Evolutionary conservation across 768 basidiomycete genomes (phyloP).

Genomic region (Mrakia blollopis): DNA sequence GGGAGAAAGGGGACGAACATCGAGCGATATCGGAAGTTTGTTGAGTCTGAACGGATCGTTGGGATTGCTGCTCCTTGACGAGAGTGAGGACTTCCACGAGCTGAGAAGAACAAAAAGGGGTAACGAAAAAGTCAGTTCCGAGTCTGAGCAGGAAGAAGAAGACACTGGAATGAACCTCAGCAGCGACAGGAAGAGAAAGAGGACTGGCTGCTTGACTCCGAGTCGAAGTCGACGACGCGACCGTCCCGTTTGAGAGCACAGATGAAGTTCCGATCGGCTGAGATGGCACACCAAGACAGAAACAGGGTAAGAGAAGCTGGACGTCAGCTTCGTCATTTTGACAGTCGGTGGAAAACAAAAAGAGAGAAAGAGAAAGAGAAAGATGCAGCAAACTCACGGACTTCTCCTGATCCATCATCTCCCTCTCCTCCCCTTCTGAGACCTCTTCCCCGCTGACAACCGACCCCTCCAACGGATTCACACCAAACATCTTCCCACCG

Average conservation of each 20-base stretch:
- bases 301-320: background rate
- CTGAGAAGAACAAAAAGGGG: conserved; percentile 20
- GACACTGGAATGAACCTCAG: background rate
- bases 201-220: background rate
- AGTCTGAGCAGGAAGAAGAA: background rate
- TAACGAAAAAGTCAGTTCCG: background rate
- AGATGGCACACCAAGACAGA: background rate
- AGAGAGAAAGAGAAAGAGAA: background rate
- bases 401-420: conserved; percentile 1
- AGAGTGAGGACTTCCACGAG: conserved; percentile 38
- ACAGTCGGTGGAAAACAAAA: too few relatives aligned
- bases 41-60: conserved; percentile 40
- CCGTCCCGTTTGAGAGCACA: background rate
- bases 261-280: background rate
- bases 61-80: conserved; percentile 40
- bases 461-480: background rate
- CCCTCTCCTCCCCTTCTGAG: background rate
- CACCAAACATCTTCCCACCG: background rate
- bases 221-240: too few relatives aligned
- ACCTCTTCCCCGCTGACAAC: background rate
- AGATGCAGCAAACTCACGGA: background rate
- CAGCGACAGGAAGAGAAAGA: background rate
- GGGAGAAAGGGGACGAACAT: conserved; percentile 37
- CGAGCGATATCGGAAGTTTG: conserved; percentile 44
- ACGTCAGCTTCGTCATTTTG: background rate